phyloP scores from a whole-genome alignment of 2,329 filamentous ascomycete species.

The Botrytis sinoallii region DNA sequence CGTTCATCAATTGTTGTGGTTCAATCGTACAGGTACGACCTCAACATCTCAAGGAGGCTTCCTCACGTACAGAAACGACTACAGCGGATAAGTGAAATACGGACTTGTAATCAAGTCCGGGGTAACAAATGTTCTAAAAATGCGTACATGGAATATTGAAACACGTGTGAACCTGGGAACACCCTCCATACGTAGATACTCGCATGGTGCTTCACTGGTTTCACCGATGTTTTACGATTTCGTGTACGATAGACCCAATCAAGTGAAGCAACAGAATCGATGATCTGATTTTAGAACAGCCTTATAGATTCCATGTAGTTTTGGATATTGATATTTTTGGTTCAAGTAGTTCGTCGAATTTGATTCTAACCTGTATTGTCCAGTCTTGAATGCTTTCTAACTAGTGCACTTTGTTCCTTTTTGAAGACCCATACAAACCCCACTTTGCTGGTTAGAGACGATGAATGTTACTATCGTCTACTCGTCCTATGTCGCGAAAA shows the following conservation, averaged over 20 bases:
- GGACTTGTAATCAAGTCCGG: not conserved
- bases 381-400: not conserved
- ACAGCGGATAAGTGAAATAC: not conserved
- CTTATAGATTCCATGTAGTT: not conserved
- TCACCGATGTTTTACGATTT: slow-evolving; percentile 3
- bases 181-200: not conserved
- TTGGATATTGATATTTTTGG: not conserved
- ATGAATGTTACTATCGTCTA: not conserved
- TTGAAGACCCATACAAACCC: not conserved
- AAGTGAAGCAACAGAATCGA: not conserved
- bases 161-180: not conserved
- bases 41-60: not conserved
- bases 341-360: not conserved
- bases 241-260: not conserved
- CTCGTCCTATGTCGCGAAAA: not conserved
- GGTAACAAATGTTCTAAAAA: not conserved
- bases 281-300: not conserved
- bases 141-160: not conserved
- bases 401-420: not conserved
- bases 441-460: not conserved
- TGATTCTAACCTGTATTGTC: not conserved
- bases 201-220: not conserved
- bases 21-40: not conserved
- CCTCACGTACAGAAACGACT: not conserved
- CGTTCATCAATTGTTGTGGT: not conserved